These are phyloP conservation scores for Diplodia intermedia DNA, from an alignment of 2,329 filamentous ascomycete genomes.

Conservation along the genomic window DNA sequence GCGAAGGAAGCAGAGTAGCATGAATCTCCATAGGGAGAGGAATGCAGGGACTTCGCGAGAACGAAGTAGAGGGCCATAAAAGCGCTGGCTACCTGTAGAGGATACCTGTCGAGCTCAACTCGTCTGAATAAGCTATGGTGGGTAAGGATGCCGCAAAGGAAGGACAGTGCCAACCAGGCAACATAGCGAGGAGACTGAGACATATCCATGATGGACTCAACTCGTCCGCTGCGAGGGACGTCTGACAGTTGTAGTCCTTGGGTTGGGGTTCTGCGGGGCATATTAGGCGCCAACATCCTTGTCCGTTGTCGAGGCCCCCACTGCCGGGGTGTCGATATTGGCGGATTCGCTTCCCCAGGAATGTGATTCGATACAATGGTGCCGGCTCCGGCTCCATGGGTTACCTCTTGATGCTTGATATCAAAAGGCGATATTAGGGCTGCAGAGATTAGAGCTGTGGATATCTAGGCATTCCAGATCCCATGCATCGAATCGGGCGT, in stretches of 20 bases:
- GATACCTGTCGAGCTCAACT: conserved; percentile 25
- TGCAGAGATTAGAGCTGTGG: background rate
- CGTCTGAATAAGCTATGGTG: conserved; percentile 22
- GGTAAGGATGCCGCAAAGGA: background rate
- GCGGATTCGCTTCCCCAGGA: background rate
- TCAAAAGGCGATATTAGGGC: background rate
- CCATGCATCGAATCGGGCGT: no score
- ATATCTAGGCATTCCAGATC: no score
- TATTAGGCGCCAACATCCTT: conserved; percentile 12
- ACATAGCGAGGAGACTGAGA: background rate
- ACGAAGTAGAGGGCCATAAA: background rate
- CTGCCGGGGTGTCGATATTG: background rate
- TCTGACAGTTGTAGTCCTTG: background rate
- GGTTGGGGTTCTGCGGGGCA: conserved; percentile 8
- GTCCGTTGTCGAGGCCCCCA: background rate
- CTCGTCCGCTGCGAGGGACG: background rate
- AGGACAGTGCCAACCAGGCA: background rate
- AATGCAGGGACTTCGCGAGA: background rate
- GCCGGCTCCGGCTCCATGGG: background rate
- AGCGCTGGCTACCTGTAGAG: conserved; percentile 1
- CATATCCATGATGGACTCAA: background rate
- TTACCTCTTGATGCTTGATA: no score
- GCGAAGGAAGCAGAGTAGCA: background rate
- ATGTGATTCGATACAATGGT: background rate
- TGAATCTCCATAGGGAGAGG: background rate